phyloP scores from a whole-genome alignment of 2,329 filamentous ascomycete species.

The Neonectria faginata region DNA sequence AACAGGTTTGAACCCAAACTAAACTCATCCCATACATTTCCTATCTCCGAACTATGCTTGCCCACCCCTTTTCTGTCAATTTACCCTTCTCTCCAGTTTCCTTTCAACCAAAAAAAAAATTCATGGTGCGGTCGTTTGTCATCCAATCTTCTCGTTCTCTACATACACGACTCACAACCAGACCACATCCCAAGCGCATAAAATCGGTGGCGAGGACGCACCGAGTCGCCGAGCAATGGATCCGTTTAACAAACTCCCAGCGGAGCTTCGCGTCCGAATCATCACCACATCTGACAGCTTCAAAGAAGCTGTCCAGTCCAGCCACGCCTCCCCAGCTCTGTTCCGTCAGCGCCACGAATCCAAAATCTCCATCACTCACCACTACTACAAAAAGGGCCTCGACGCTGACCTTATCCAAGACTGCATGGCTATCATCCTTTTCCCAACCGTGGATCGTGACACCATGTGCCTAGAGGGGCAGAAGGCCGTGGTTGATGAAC shows the following conservation, averaged over 20 bases:
- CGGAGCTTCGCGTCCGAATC: neutral
- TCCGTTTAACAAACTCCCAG: neutral
- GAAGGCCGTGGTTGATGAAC: neutral
- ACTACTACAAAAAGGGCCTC: neutral
- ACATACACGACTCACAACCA: neutral
- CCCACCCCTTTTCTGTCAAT: neutral
- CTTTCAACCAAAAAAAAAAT: too few relatives aligned
- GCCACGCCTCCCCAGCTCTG: neutral
- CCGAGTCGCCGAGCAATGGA: neutral
- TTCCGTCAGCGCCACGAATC: neutral
- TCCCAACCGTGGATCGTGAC: neutral
- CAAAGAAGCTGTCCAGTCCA: neutral
- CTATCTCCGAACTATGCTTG: neutral
- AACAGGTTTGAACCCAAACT: neutral
- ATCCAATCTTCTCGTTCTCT: neutral
- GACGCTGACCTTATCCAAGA: constrained; percentile 4
- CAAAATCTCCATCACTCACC: constrained; percentile 18
- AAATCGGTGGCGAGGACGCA: neutral
- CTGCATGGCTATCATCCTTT: constrained; percentile 9
- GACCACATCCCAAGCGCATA: neutral
- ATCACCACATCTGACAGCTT: neutral
- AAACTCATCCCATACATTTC: neutral
- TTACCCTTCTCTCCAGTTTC: neutral
- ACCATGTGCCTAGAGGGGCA: neutral
- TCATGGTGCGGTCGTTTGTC: neutral